These are phyloP conservation scores for Senna tora DNA, from an alignment of 306 rosid genomes.

Conservation along the genomic window DNA sequence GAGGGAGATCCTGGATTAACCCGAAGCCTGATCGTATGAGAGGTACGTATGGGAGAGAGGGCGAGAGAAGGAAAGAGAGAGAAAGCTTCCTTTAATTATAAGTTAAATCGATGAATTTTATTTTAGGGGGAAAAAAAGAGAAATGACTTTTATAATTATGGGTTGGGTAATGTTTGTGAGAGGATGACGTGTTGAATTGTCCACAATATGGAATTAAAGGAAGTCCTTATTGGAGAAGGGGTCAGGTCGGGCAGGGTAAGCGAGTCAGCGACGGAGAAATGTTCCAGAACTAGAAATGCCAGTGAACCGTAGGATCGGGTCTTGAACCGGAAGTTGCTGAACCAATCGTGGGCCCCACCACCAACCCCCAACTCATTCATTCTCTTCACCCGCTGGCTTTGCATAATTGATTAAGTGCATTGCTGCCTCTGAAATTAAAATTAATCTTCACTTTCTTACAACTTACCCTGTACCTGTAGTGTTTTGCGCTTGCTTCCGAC, in stretches of 20 bases:
- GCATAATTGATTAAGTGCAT: no score
- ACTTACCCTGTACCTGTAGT: no score
- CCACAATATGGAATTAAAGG: no score
- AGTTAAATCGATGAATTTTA: not conserved
- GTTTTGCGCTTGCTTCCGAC: not conserved
- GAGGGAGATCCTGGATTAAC: conserved; percentile 31
- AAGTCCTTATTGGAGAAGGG: not conserved
- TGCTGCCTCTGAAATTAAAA: not conserved
- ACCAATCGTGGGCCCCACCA: not conserved
- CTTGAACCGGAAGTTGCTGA: not conserved
- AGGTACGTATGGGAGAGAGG: not conserved
- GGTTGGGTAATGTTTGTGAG: not conserved
- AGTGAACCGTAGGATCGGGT: not conserved
- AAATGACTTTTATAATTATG: not conserved
- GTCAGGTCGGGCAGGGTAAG: not conserved
- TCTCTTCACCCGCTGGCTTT: no score
- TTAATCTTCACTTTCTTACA: not conserved
- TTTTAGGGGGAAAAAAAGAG: not conserved
- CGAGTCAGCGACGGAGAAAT: not conserved
- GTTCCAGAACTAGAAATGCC: not conserved
- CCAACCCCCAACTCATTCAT: not conserved
- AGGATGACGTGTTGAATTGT: conserved; percentile 34
- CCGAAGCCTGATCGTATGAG: not conserved
- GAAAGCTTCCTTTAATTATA: not conserved
- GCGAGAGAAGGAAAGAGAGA: not conserved